Base-by-base conservation (phyloP, 768 basidiomycete genomes). In the Suillus paluster region DNA sequence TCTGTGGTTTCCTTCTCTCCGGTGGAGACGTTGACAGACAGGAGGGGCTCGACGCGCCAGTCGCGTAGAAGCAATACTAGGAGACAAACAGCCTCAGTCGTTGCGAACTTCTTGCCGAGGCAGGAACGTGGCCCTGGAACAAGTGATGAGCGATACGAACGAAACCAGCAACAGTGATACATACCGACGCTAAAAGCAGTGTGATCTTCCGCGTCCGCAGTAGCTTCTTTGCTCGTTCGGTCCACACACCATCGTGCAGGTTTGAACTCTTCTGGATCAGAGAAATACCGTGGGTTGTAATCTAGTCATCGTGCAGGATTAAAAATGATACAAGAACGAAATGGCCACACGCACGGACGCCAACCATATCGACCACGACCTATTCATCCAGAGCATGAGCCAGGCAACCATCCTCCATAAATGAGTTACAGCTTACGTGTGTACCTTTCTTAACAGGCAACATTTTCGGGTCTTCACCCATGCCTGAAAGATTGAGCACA, bases 21-120 rank as follows among this genome's bases (percentile, higher is more conserved):
- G 4, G 60, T 48, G 21, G 54, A 34, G 4, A 52, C 48, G 23
- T 61, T 53, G 45, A 36, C 55, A 23, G 64, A 54, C 30, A 86
- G 68, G n/a, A 79, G 58, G 1, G 84, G 83, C 56, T 83, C 79
- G 12, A 88, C 68, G 33, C 72, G 77, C 81, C 81, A 87, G 49
- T 87, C 86, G 19, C 83, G 76, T 23, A 86, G 70, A 9, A 87
- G 66, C 66, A 78, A 71, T 1, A 83, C 78, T 21, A 88, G 76
- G 75, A 87, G 84, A 54, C 78, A 80, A 19, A 87, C 79, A 2
- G 79, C 76, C 66, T 88, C 85, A 0, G 76, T 79, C 1, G 78
- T 76, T 3, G 86, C 83, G 64, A 88, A 88, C 63, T 80, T 84
- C 33, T 83, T 75, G 5, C 86, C 86, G 14, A 86, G 71, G 63